Conservation (phyloP, 1,139 yeast species). For the Entelexis sorbosivorans region DNA sequence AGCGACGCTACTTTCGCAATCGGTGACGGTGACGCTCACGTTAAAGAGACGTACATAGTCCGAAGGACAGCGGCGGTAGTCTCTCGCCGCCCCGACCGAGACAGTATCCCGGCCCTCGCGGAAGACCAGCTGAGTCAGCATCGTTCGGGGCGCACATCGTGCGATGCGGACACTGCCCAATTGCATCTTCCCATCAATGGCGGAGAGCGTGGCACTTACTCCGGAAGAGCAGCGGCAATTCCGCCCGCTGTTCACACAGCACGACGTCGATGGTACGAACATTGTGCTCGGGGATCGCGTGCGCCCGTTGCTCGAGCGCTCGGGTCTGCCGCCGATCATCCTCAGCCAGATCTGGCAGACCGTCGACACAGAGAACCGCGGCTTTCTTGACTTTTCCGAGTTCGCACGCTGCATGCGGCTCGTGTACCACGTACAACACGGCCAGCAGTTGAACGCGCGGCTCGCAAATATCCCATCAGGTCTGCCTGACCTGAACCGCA, state of each 20-base stretch:
- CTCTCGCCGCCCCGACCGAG: too few species aligned
- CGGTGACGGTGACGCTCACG: too few species aligned
- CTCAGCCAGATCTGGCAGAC: conserved; percentile 91
- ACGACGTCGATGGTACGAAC: conserved; percentile 73
- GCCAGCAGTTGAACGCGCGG: conserved; percentile 35
- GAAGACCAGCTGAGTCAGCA: conserved; percentile 1
- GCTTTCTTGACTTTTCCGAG: conserved; percentile 70
- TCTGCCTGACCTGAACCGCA: conserved; percentile 35
- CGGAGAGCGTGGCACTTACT: conserved; percentile 38
- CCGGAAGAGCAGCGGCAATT: conserved; percentile 68
- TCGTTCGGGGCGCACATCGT: conserved; percentile 7
- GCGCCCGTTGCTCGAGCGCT: conserved; percentile 72
- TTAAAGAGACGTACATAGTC: too few species aligned
- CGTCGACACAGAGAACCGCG: conserved; percentile 76
- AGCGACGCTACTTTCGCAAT: too few species aligned
- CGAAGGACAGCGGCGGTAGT: too few species aligned
- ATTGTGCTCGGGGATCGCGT: conserved; percentile 84
- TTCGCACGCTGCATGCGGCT: conserved; percentile 80
- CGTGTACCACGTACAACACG: conserved; percentile 79
- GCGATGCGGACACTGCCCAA: conserved; percentile 2
- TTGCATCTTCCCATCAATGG: conserved; percentile 10
- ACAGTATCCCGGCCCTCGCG: not conserved
- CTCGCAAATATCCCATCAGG: conserved; percentile 41
- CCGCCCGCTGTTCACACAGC: conserved; percentile 60
- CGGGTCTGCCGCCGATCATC: conserved; percentile 66